Percentiles rank a stretch among this genome's conserved stretches.
Conservation (phyloP, 2,329 filamentous ascomycete species). For the Microcyclospora pomicola region DNA sequence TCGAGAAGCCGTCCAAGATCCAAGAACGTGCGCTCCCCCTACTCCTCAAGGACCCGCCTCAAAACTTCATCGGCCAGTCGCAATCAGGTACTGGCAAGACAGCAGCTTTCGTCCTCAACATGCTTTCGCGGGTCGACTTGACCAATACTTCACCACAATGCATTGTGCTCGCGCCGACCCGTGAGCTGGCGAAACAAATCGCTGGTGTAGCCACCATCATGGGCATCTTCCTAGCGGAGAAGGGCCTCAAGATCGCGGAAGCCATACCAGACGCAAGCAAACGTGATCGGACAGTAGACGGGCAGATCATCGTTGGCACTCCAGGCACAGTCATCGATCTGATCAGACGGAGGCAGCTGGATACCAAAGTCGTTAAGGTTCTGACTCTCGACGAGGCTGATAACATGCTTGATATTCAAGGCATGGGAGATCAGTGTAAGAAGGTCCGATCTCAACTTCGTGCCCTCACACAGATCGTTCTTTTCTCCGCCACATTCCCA, state of each 20-base stretch:
- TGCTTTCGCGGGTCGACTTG: slow-evolving; percentile 75
- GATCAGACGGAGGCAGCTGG: slow-evolving; percentile 62
- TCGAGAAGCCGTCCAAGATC: slow-evolving; percentile 92
- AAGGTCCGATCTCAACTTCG: slow-evolving; percentile 71
- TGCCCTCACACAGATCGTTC: slow-evolving; percentile 63
- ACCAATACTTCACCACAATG: slow-evolving; percentile 62
- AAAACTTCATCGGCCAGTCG: slow-evolving; percentile 96
- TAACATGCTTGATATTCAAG: slow-evolving; percentile 96
- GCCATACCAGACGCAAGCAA: slow-evolving; percentile 67
- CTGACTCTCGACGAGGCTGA: slow-evolving; percentile 94
- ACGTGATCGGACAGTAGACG: slow-evolving; percentile 54
- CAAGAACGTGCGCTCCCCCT: slow-evolving; percentile 89
- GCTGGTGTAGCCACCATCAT: slow-evolving; percentile 71
- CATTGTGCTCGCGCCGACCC: slow-evolving; percentile 76
- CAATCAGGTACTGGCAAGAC: slow-evolving; percentile 98
- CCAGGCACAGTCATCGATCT: slow-evolving; percentile 86
- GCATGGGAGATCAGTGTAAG: slow-evolving; percentile 86
- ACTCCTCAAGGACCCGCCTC: slow-evolving; percentile 71
- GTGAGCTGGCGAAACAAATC: slow-evolving; percentile 91
- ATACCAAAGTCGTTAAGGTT: slow-evolving; percentile 58
- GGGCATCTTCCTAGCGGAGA: slow-evolving; percentile 56
- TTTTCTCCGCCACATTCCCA: slow-evolving; percentile 93
- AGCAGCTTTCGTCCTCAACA: slow-evolving; percentile 86
- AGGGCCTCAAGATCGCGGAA: slow-evolving; percentile 60
- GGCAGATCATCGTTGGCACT: slow-evolving; percentile 79